Base-by-base conservation (phyloP, 2,329 filamentous ascomycete genomes). In the Biscogniauxia sp. region DNA sequence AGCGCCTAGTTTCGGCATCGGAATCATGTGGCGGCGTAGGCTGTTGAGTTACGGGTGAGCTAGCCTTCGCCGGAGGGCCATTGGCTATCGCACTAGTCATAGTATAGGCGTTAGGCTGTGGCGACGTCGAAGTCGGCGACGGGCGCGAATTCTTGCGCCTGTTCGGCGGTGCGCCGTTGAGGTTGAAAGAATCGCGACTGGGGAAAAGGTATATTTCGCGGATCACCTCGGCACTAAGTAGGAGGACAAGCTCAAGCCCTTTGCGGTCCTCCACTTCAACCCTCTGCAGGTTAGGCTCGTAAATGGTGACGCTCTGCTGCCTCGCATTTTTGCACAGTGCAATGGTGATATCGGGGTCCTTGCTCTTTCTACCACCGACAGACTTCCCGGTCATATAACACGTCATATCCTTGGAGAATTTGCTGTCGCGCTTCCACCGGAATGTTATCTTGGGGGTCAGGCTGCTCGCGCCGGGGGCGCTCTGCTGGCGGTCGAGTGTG, bases 251-350 rank as follows among this genome's bases (percentile, higher is more conserved):
- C 73, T 99, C 95, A 3, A 98, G 79, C 0, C 95, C 95, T 75
- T 97, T 98, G 60, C 90, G 87, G 75, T 99, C 95, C 74, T 99
- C 93, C 63, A 98, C 87, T 51, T 98, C 93, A 11, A 98, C 89
- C 6, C 95, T 84, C 63, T 90, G 88, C 71, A 98, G 82, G 72
- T 98, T 98, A 5, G 94, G 91, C 75, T 99, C 91, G 78, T 98
- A 97, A 51, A 99, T 83, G 1, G 93, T 96, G 61, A 98, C 77
- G 28, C 75, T 72, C 41, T 77, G 79, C 68, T 93, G 77, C 67
- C 86, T 88, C 25, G 88, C 81, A 19, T 84, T 83, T 66, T 89
- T 88, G 80, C 93, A 96, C 69, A 98, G 84, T 2, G 92, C 93
- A n/a, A 98, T 83, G 0, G 93, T 93, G 68, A 98, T 98, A 76